Evolutionary conservation across 106 monocot genomes (phyloP), one percentile per base, ranked within the genome.

Genomic region (Chionographis japonica): DNA sequence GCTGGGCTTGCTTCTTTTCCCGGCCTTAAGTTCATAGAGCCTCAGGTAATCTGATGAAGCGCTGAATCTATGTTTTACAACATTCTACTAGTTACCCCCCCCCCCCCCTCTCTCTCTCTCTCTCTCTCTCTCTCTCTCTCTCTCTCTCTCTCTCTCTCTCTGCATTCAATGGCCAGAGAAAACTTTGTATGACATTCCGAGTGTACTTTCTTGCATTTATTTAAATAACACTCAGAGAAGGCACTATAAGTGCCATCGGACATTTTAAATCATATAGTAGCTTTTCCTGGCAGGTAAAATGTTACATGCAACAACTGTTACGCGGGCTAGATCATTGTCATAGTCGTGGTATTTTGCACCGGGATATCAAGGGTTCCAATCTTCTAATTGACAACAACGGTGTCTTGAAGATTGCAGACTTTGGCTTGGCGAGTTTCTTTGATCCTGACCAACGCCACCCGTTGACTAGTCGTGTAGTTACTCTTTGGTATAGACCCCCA

Each of bases 1-100:
- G 72, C 78, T 14, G 78, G 78, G 27, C 72, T 78, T 20, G 59
- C 72, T 14, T 63, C 78, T 4, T 43, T 46, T 15, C 72, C 78
- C 2, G 72, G 78, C 16, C 59, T 67, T 27, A 64, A 54, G 58
- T 78, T 78, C 65, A 72, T 72, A 2, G 72, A 78, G 58, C 58
- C 78, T 50, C 78, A 78, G 68, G 76, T 74, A 71, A 27, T 19
- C 46, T 27, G 27, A 14, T 4, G 49, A 51, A 35, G 17, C 3
- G 4, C 4, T 39, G 19, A 43, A 6, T 20, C n/a, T n/a, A 14
- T 37, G 0, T 14, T 65, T 27, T 50, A 3, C 3, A 15, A 61
- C 12, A 61, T 40, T 54, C 14, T 16, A 54, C 5, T 16, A 4
- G 15, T 10, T 27, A 58, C 36, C 58, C 20, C 12, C 12, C 20